These are phyloP conservation scores for Candida silvicultrix DNA, from an alignment of 805 yeast genomes.

Conservation along the genomic window DNA sequence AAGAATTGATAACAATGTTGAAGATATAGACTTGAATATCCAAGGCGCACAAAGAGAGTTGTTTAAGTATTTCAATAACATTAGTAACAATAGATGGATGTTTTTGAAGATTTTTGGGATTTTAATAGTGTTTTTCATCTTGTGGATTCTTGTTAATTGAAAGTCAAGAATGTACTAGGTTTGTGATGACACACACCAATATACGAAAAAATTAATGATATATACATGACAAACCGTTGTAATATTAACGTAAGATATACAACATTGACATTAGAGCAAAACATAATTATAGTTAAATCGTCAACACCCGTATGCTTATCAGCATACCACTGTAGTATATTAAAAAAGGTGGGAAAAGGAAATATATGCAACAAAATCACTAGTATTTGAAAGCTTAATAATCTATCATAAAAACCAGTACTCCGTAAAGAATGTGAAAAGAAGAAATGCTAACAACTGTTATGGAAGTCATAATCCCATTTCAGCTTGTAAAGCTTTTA, in stretches of 20 bases:
- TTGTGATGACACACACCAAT: too few species aligned
- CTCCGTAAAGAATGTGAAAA: too few species aligned
- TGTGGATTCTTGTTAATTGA: slow-evolving; percentile 74
- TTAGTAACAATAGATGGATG: slow-evolving; percentile 88
- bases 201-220: too few species aligned
- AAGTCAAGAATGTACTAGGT: neutral
- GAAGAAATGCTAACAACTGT: neutral
- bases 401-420: neutral
- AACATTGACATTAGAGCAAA: neutral
- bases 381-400: too few species aligned
- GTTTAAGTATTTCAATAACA: slow-evolving; percentile 80
- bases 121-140: slow-evolving; percentile 63
- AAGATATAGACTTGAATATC: slow-evolving; percentile 85
- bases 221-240: too few species aligned
- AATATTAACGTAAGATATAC: neutral
- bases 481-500: slow-evolving; percentile 76
- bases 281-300: too few species aligned
- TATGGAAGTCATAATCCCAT: slow-evolving; percentile 55
- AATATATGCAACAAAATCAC: neutral
- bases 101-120: slow-evolving; percentile 87
- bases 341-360: neutral
- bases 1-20: slow-evolving; percentile 91
- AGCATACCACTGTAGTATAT: neutral
- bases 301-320: too few species aligned
- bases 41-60: slow-evolving; percentile 93